Percentiles rank a stretch among this genome's conserved stretches.
Evolutionary conservation across 1,139 yeast genomes (phyloP).

Genomic region (Suhomyces chickasaworum): DNA sequence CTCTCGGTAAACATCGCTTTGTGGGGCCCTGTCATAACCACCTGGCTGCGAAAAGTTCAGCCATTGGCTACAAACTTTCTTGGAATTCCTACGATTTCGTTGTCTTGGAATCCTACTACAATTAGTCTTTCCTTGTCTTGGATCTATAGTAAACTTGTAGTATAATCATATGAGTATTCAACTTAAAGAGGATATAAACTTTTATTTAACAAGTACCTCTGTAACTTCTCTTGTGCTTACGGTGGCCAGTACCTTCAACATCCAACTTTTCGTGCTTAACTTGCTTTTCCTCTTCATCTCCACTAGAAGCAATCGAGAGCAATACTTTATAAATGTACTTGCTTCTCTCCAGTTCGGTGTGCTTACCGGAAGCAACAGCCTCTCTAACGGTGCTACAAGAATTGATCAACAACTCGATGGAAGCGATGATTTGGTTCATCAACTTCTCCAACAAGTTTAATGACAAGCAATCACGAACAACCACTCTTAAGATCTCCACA

Average conservation of each 20-base stretch:
- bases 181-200: not conserved
- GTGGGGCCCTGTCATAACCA: too few relatives aligned
- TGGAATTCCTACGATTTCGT: too few relatives aligned
- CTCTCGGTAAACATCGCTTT: too few relatives aligned
- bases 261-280: constrained; percentile 25
- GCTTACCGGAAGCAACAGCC: constrained; percentile 21
- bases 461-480: constrained; percentile 72
- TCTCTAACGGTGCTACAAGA: constrained; percentile 33
- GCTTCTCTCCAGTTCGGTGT: constrained; percentile 23
- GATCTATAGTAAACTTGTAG: too few relatives aligned
- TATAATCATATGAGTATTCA: too few relatives aligned
- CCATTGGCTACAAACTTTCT: too few relatives aligned
- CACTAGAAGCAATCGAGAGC: constrained; percentile 43
- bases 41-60: too few relatives aligned
- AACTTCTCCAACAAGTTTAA: constrained; percentile 73
- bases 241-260: constrained; percentile 29
- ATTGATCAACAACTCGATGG: constrained; percentile 54
- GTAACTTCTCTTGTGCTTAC: constrained; percentile 45
- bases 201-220: constrained; percentile 52
- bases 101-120: too few relatives aligned
- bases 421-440: constrained; percentile 62
- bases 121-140: too few relatives aligned
- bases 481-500: constrained; percentile 79
- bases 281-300: constrained; percentile 32
- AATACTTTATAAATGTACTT: constrained; percentile 36